phyloP scores from a whole-genome alignment of 2,329 filamentous ascomycete species.

The Trichoderma koningii region DNA sequence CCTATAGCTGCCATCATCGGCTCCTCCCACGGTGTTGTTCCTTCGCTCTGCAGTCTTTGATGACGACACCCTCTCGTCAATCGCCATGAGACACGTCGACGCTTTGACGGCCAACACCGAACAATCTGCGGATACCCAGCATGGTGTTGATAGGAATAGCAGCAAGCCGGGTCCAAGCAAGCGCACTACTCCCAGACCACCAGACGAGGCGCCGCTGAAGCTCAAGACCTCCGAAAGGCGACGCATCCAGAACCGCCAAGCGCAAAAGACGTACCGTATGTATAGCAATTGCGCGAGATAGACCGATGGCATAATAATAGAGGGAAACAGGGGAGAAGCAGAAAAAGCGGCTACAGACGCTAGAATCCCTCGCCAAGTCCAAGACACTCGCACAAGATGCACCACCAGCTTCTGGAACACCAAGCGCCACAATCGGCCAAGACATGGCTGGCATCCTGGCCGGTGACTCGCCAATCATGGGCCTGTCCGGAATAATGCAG shows the following conservation, averaged over 20 bases:
- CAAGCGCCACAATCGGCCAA: slow-evolving; percentile 1
- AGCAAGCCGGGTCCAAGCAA: background rate
- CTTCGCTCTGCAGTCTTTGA: background rate
- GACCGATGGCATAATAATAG: background rate
- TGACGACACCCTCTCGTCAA: slow-evolving; percentile 6
- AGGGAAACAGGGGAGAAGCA: slow-evolving; percentile 35
- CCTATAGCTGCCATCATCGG: slow-evolving; percentile 16
- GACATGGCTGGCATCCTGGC: background rate
- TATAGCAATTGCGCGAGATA: slow-evolving; percentile 17
- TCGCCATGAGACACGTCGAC: background rate
- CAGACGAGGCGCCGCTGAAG: background rate
- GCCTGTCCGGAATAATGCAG: background rate
- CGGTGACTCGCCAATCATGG: slow-evolving; percentile 15
- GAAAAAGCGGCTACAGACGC: slow-evolving; percentile 34
- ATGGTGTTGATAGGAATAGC: background rate
- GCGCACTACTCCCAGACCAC: background rate
- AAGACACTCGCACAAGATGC: background rate
- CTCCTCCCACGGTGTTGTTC: background rate
- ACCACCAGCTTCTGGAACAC: background rate
- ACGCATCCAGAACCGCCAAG: slow-evolving; percentile 35
- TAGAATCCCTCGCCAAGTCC: slow-evolving; percentile 30
- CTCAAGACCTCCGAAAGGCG: slow-evolving; percentile 32
- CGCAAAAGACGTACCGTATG: slow-evolving; percentile 57
- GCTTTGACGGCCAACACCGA: background rate
- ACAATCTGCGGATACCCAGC: background rate